Evolutionary conservation across 2,329 filamentous ascomycete genomes (phyloP).

Genomic region (Botrytis squamosa): DNA sequence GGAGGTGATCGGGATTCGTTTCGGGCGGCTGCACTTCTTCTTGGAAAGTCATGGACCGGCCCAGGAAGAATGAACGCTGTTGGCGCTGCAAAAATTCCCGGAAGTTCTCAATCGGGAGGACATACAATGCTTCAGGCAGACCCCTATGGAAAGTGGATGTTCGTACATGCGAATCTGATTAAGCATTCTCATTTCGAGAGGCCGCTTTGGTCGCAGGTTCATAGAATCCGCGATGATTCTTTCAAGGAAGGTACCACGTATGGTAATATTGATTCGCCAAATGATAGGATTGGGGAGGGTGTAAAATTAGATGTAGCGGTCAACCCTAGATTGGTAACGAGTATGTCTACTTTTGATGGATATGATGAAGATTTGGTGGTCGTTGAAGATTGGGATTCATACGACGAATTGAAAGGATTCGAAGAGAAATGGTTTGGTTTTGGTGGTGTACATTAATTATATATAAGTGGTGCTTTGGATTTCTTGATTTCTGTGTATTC

Average conservation of each 20-base stretch:
- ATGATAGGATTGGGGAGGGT: constrained; percentile 26
- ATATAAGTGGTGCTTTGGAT: neutral
- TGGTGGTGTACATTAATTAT: constrained; percentile 25
- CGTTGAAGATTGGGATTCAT: constrained; percentile 28
- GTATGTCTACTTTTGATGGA: constrained; percentile 26
- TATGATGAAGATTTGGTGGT: constrained; percentile 24
- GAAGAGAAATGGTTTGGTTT: constrained; percentile 30
- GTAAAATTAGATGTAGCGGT: constrained; percentile 26
- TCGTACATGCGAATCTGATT: constrained; percentile 32
- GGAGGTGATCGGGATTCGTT: constrained; percentile 29
- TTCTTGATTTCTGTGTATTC: neutral
- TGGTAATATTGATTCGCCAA: constrained; percentile 27
- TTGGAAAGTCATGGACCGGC: constrained; percentile 26
- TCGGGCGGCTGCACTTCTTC: constrained; percentile 25
- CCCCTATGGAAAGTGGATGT: constrained; percentile 27
- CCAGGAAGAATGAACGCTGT: constrained; percentile 26
- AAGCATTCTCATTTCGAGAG: constrained; percentile 25
- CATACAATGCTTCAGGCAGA: constrained; percentile 31
- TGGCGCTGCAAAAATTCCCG: neutral
- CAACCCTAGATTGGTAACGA: constrained; percentile 21
- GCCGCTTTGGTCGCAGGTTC: constrained; percentile 27
- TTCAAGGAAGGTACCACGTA: constrained; percentile 26
- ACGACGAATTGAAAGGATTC: constrained; percentile 29
- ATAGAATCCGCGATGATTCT: constrained; percentile 24
- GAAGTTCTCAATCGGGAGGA: constrained; percentile 21